Conservation (phyloP, 1,139 yeast species). For the Taphrina communis region DNA sequence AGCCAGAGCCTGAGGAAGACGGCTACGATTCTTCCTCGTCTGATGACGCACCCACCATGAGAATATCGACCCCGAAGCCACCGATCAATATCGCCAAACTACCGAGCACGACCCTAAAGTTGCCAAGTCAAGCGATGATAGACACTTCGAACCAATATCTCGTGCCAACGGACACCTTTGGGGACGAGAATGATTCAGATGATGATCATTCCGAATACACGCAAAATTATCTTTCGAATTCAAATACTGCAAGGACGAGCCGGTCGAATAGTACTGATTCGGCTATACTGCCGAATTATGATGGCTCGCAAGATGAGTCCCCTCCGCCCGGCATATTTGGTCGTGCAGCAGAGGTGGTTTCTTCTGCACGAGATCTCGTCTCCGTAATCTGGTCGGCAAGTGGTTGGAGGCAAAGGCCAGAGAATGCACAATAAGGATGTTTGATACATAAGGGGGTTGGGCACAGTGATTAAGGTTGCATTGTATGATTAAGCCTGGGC, state of each 20-base stretch:
- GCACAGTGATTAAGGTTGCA: background rate
- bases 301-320: conserved; percentile 25
- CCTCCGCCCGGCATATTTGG: conserved; percentile 40
- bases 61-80: conserved; percentile 37
- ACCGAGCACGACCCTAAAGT: conserved; percentile 38
- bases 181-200: conserved; percentile 34
- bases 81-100: conserved; percentile 39
- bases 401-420: conserved; percentile 30
- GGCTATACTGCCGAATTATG: conserved; percentile 36
- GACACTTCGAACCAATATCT: conserved; percentile 8
- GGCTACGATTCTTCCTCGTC: conserved; percentile 31
- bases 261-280: conserved; percentile 31
- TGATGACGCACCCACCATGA: conserved; percentile 39
- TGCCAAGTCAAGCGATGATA: conserved; percentile 22
- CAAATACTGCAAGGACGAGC: conserved; percentile 14
- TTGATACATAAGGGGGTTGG: background rate
- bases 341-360: conserved; percentile 37
- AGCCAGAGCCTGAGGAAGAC: conserved; percentile 38
- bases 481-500: conserved; percentile 11
- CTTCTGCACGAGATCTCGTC: conserved; percentile 38
- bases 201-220: conserved; percentile 5
- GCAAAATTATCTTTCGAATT: background rate
- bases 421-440: background rate
- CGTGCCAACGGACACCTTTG: conserved; percentile 20
- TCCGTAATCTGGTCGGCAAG: conserved; percentile 38